Conservation (phyloP, 2,329 filamentous ascomycete genomes). For the Onygenales sp. region DNA sequence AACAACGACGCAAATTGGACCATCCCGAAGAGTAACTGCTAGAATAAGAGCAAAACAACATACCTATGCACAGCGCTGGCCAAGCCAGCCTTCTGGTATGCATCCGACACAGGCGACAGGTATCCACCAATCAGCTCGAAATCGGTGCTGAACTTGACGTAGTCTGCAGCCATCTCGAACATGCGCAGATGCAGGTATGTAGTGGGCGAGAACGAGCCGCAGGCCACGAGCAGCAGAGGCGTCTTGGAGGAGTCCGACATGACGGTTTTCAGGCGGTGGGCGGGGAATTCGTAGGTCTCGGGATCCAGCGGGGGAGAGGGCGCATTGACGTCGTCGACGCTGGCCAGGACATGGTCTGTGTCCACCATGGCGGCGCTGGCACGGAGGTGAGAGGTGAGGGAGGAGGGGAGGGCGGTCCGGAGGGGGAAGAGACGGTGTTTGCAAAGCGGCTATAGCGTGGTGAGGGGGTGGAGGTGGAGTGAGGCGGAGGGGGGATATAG, state of each 20-base stretch:
- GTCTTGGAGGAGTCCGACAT: conserved; percentile 40
- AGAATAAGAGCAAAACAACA: conserved; percentile 6
- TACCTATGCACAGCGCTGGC: conserved; percentile 62
- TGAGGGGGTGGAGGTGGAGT: neutral
- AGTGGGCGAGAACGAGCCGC: conserved; percentile 60
- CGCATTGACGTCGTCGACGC: neutral
- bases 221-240: conserved; percentile 39
- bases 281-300: conserved; percentile 36
- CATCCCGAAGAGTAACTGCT: neutral
- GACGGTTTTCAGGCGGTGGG: conserved; percentile 34
- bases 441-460: no score
- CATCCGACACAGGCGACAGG: conserved; percentile 65
- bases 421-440: neutral
- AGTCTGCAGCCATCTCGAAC: conserved; percentile 81
- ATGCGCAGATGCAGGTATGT: conserved; percentile 66
- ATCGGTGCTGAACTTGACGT: conserved; percentile 61
- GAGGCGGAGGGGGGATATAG: neutral
- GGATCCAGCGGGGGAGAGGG: conserved; percentile 12
- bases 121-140: conserved; percentile 86
- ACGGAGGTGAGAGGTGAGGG: neutral
- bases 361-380: neutral
- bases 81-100: conserved; percentile 72
- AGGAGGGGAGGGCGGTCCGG: neutral
- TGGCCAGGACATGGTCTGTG: neutral
- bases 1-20: neutral